Percentiles rank a stretch among this genome's conserved stretches.
Evolutionary conservation across 2,329 filamentous ascomycete genomes (phyloP).

Genomic region (Alternaria angustiovoidea): DNA sequence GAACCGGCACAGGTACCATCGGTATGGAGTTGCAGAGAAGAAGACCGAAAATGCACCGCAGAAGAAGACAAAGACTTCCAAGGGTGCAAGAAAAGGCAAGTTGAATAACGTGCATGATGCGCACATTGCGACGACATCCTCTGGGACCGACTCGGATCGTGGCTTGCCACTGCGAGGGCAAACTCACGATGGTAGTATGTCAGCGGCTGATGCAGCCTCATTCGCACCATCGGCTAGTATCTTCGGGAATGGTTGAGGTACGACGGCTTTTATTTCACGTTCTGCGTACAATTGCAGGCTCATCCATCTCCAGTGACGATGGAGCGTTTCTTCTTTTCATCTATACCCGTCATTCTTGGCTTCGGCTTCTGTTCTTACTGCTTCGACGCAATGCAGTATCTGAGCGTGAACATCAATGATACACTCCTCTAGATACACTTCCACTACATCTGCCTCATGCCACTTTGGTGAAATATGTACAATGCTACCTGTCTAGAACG

Average conservation of each 20-base stretch:
- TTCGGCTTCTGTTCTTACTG: neutral
- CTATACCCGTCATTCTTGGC: neutral
- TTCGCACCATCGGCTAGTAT: slow-evolving; percentile 1
- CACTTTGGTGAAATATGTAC: neutral
- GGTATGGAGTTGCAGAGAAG: slow-evolving; percentile 29
- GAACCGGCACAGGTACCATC: slow-evolving; percentile 40
- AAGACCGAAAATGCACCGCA: slow-evolving; percentile 23
- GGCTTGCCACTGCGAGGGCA: neutral
- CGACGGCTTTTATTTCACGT: neutral
- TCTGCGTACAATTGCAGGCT: neutral
- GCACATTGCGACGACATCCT: neutral
- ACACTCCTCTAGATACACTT: neutral
- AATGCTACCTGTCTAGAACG: slow-evolving; percentile 4
- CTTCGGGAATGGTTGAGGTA: slow-evolving; percentile 10
- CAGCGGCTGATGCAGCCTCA: neutral
- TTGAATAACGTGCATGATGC: neutral
- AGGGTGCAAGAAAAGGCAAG: neutral
- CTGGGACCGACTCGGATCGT: neutral
- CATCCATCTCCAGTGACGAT: no score
- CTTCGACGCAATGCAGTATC: neutral
- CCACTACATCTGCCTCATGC: neutral
- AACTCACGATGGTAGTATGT: neutral
- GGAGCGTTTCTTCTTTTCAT: neutral
- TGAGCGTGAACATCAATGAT: neutral
- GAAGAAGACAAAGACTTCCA: slow-evolving; percentile 28